Evolutionary conservation across 2,329 filamentous ascomycete species (phyloP).

Genomic region (Lecanicillium sp.): DNA sequence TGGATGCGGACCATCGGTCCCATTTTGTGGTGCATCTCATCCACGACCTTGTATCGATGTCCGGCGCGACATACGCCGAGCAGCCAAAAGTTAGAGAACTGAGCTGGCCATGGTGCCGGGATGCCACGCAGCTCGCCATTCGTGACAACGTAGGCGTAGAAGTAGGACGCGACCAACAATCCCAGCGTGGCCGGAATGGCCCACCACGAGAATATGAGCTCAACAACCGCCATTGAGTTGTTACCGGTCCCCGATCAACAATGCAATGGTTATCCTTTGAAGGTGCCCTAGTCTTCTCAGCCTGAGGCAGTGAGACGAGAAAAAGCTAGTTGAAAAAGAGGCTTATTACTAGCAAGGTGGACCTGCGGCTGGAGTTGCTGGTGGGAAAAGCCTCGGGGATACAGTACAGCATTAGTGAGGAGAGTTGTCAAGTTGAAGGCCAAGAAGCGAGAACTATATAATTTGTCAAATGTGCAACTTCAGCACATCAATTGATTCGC

Average conservation of each 20-base stretch:
- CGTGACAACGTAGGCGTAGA: slow-evolving; percentile 56
- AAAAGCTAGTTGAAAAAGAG: neutral
- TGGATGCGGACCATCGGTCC: slow-evolving; percentile 79
- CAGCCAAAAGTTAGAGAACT: slow-evolving; percentile 77
- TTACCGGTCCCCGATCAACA: too few relatives aligned
- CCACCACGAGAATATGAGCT: slow-evolving; percentile 38
- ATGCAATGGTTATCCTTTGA: too few relatives aligned
- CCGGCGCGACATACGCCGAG: slow-evolving; percentile 61
- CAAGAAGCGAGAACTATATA: too few relatives aligned
- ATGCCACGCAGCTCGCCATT: slow-evolving; percentile 44
- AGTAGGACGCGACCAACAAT: slow-evolving; percentile 46
- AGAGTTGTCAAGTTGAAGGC: too few relatives aligned
- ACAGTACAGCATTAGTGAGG: too few relatives aligned
- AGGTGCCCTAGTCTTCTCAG: too few relatives aligned
- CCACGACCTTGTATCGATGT: slow-evolving; percentile 56
- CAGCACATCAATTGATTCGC: neutral
- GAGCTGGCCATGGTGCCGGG: slow-evolving; percentile 56
- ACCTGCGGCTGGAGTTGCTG: too few relatives aligned
- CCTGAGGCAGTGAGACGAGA: neutral
- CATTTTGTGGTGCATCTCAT: slow-evolving; percentile 66
- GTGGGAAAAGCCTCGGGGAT: too few relatives aligned
- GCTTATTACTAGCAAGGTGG: slow-evolving; percentile 1
- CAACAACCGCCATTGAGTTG: slow-evolving; percentile 28
- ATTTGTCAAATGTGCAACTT: neutral
- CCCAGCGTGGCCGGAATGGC: slow-evolving; percentile 39